A percentile compares a stretch with the other conserved stretches of the same genome.
Conservation (phyloP, 306 rosid genomes). For the Arachis stenosperma region DNA sequence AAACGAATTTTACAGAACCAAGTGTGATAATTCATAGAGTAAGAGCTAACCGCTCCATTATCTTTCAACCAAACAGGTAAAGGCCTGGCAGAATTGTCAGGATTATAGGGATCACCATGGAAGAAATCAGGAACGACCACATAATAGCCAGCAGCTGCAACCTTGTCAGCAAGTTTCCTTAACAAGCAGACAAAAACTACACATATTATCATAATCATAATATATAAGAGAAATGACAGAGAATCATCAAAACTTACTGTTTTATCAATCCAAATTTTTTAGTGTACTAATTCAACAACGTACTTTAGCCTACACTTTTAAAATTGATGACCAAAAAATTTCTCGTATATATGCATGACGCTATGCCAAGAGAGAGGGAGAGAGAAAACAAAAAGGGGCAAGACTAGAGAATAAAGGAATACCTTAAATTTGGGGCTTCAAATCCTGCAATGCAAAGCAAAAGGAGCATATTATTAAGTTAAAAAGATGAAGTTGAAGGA, state of each 20-base stretch:
- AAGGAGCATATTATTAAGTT: slow-evolving; percentile 17
- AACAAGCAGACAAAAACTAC: slow-evolving; percentile 15
- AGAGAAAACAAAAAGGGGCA: no score
- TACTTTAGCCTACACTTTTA: no score
- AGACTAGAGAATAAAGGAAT: slow-evolving; percentile 1
- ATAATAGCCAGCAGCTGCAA: slow-evolving; percentile 71
- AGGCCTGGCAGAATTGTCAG: slow-evolving; percentile 50
- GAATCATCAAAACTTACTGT: no score
- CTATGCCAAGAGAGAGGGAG: no score
- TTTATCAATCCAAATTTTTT: no score
- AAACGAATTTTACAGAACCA: neutral
- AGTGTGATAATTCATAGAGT: neutral
- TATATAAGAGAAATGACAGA: neutral
- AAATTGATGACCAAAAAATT: no score
- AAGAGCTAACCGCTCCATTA: slow-evolving; percentile 56
- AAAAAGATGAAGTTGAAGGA: slow-evolving; percentile 9
- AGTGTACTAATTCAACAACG: no score
- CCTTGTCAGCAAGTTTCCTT: slow-evolving; percentile 78
- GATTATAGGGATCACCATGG: slow-evolving; percentile 58
- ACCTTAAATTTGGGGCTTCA: slow-evolving; percentile 81
- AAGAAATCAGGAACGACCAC: slow-evolving; percentile 72
- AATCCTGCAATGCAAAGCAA: slow-evolving; percentile 54
- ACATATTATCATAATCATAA: neutral
- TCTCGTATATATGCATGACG: no score
- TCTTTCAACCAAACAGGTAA: slow-evolving; percentile 55